Conservation (phyloP, 2,329 filamentous ascomycete genomes). For the Fusarium nodosum region DNA sequence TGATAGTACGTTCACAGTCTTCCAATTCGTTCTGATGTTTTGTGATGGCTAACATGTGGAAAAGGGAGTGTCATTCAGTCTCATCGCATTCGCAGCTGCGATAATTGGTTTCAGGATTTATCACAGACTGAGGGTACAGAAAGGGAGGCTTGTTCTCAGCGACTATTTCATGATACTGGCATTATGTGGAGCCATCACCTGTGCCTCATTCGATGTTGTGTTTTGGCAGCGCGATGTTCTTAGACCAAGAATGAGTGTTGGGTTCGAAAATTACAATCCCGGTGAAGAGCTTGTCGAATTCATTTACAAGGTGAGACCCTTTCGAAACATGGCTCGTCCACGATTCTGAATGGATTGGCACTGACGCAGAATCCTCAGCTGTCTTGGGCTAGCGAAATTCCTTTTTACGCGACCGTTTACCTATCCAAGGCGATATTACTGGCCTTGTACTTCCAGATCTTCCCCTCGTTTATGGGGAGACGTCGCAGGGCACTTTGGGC, state of each 20-base stretch:
- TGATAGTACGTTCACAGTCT: slow-evolving; percentile 21
- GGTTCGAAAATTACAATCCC: slow-evolving; percentile 24
- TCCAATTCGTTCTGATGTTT: neutral
- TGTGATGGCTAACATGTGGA: neutral
- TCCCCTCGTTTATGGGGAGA: slow-evolving; percentile 30
- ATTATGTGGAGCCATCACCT: slow-evolving; percentile 25
- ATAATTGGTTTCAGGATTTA: slow-evolving; percentile 28
- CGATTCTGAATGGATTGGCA: rapidly evolving
- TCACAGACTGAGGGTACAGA: slow-evolving; percentile 27
- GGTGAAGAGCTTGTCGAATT: slow-evolving; percentile 27
- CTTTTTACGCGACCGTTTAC: slow-evolving; percentile 35
- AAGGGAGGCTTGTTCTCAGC: slow-evolving; percentile 13
- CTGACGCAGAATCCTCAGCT: slow-evolving; percentile 15
- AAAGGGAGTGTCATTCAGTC: slow-evolving; percentile 22
- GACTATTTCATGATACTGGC: slow-evolving; percentile 34
- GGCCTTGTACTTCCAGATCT: slow-evolving; percentile 31
- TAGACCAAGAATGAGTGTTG: slow-evolving; percentile 27
- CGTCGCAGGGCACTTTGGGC: slow-evolving; percentile 29
- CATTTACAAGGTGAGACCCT: slow-evolving; percentile 29
- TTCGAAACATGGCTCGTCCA: rapidly evolving
- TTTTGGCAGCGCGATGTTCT: slow-evolving; percentile 27
- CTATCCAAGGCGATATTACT: slow-evolving; percentile 33
- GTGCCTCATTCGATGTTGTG: slow-evolving; percentile 23
- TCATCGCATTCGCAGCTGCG: slow-evolving; percentile 15
- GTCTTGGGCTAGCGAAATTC: slow-evolving; percentile 39